Percentiles rank a stretch among this genome's conserved stretches.
Evolutionary conservation across 192 early-diverging fungal species (phyloP).

Genomic region (Lobosporangium transversale): DNA sequence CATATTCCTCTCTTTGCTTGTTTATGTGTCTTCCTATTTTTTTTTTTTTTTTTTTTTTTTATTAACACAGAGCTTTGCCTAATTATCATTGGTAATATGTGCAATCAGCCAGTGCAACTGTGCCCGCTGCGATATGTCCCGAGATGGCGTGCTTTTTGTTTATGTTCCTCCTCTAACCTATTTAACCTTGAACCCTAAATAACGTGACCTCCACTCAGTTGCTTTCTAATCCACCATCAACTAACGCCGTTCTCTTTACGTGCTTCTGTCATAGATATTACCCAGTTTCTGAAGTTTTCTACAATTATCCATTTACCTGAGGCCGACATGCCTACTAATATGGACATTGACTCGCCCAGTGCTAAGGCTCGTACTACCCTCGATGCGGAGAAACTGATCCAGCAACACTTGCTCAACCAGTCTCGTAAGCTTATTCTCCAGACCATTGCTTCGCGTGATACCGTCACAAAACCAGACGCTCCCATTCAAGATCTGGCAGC

Average conservation of each 20-base stretch:
- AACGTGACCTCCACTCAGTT: background rate
- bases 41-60: too few species aligned
- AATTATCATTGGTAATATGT: too few species aligned
- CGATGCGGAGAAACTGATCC: conserved; percentile 22
- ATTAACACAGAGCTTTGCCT: too few species aligned
- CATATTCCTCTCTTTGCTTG: too few species aligned
- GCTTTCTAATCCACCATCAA: background rate
- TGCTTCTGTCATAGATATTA: background rate
- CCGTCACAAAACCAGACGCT: background rate
- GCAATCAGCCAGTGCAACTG: too few species aligned
- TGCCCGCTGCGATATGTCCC: background rate
- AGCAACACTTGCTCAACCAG: conserved; percentile 31
- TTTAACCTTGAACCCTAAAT: background rate
- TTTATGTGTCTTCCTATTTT: too few species aligned
- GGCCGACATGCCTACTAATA: conserved; percentile 17
- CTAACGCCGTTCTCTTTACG: background rate
- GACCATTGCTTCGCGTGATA: conserved; percentile 15
- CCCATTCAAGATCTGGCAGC: conserved; percentile 15
- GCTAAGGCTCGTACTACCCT: background rate
- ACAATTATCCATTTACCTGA: too few species aligned
- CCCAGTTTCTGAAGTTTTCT: too few species aligned
- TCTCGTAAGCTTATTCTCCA: conserved; percentile 22
- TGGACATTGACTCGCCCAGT: conserved; percentile 14
- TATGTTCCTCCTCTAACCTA: background rate
- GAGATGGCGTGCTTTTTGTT: conserved; percentile 31